Conservation (phyloP, 2,329 filamentous ascomycete genomes). For the Monosporascus ibericus region DNA sequence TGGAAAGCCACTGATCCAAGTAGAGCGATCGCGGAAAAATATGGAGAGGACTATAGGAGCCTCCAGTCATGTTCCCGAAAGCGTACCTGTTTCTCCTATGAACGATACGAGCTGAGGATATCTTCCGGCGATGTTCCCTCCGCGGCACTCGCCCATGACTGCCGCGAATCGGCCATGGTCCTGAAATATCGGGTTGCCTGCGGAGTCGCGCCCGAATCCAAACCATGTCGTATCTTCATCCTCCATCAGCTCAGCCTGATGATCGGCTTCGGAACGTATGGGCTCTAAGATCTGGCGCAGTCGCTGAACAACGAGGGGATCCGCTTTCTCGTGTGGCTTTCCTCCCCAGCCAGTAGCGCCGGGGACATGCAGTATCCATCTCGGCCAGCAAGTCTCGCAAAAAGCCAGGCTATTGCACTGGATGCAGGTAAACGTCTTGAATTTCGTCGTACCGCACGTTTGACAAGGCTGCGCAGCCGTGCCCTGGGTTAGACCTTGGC, state of each 20-base stretch:
- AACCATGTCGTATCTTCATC: conserved; percentile 29
- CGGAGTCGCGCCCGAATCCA: conserved; percentile 25
- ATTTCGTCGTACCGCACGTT: conserved; percentile 20
- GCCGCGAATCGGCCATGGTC: conserved; percentile 35
- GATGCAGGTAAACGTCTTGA: conserved; percentile 24
- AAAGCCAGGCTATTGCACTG: conserved; percentile 28
- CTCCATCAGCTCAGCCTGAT: conserved; percentile 24
- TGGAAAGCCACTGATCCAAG: not conserved
- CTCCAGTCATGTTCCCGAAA: not conserved
- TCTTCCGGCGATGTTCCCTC: conserved; percentile 19
- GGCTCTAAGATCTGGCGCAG: conserved; percentile 27
- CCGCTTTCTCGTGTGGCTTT: conserved; percentile 26
- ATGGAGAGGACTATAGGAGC: not conserved
- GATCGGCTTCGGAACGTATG: conserved; percentile 23
- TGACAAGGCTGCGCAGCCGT: conserved; percentile 19
- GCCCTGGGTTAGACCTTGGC: not conserved
- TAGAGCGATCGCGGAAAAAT: not conserved
- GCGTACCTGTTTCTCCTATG: conserved; percentile 33
- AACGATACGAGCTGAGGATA: conserved; percentile 37
- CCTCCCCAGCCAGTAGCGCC: conserved; percentile 25
- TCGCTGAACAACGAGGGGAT: conserved; percentile 23
- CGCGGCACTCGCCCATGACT: conserved; percentile 30
- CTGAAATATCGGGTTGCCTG: conserved; percentile 21
- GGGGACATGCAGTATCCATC: conserved; percentile 24
- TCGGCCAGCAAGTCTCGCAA: conserved; percentile 25